These are phyloP conservation scores for Venturiaceae sp. DNA, from an alignment of 2,329 filamentous ascomycete species.

Conservation along the genomic window DNA sequence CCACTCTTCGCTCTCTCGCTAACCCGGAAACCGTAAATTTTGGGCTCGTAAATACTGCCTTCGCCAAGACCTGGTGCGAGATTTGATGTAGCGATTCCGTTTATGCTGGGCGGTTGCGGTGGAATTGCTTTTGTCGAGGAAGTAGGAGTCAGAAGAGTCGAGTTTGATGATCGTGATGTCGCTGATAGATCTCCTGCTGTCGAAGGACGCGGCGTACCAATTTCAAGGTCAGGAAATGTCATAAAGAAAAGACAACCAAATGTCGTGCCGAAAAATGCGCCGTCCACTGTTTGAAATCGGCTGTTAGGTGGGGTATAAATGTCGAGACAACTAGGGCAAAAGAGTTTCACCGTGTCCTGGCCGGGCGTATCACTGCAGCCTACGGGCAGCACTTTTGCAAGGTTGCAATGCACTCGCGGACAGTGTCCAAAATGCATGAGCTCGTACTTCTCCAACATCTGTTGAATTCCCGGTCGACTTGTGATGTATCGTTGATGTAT, in stretches of 20 bases:
- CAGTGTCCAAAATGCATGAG: constrained; percentile 92
- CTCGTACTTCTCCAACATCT: constrained; percentile 99
- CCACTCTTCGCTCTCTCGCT: constrained; percentile 83
- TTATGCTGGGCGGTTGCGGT: constrained; percentile 51
- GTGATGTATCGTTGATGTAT: constrained; percentile 99
- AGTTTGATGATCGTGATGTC: constrained; percentile 22
- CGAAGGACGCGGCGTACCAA: constrained; percentile 33
- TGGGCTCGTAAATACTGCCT: constrained; percentile 82
- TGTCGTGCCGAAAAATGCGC: constrained; percentile 95
- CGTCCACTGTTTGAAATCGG: constrained; percentile 92
- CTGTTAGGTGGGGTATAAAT: constrained; percentile 97
- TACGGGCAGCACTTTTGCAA: constrained; percentile 83
- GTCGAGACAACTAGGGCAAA: constrained; percentile 92
- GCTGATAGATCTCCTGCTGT: constrained; percentile 17
- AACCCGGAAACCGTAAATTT: constrained; percentile 93
- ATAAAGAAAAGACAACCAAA: constrained; percentile 97
- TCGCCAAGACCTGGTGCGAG: constrained; percentile 78
- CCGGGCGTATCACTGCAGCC: constrained; percentile 91
- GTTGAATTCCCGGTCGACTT: constrained; percentile 88
- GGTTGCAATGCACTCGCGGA: constrained; percentile 87
- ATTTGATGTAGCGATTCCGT: constrained; percentile 79
- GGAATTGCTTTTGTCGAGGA: constrained; percentile 14
- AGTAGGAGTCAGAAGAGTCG: constrained; percentile 22
- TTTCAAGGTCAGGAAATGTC: constrained; percentile 93
- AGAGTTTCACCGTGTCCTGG: constrained; percentile 95